Base-by-base conservation (phyloP, 352 stramenopile species). In the Phytophthora europaea region DNA sequence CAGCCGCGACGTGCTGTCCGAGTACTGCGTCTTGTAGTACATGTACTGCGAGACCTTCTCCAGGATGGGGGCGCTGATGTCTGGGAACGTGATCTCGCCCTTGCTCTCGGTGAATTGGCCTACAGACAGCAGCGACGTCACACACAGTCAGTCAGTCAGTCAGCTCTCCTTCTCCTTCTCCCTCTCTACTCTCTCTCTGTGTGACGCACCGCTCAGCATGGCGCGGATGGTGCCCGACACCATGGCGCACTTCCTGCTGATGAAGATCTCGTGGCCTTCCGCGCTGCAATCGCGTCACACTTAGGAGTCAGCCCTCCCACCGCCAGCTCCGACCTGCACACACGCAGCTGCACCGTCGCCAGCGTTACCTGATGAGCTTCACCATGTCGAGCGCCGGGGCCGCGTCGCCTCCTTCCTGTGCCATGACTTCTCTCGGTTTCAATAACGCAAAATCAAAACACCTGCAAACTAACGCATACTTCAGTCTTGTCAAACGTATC, bases 21-120 rank as follows among this genome's bases (percentile, higher is more conserved):
- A 96, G 81, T 98, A 99, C 79, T 92, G 83, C 52, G 91, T 91
- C 88, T 99, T 99, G 88, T 99, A 99, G 87, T 99, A 98, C 70
- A 99, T 93, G 89, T 99, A 99, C 82, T 99, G 94, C 51, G 97
- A 97, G 36, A 99, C 94, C 72, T 98, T 99, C 79, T 99, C 98
- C 20, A 99, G 78, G 68, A 99, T 98, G 33, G 90, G 88, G 23
- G 94, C 95, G 54, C 92, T 94, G 73, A 99, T 99, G 66, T 94
- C 98, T 0, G 96, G 97, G 76, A 99, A 99, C 36, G 88, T 94
- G 78, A 99, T 99, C 76, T 99, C 94, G 65, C 95, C 95, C 70
- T 97, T 95, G 85, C 88, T 97, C 73, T 98, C 94, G 20, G 86
- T 96, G 70, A 98, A 98, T 66, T 96, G 89, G 36, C 92, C 92